Conservation (phyloP, 768 basidiomycete genomes). For the Leccinum truebloodii region DNA sequence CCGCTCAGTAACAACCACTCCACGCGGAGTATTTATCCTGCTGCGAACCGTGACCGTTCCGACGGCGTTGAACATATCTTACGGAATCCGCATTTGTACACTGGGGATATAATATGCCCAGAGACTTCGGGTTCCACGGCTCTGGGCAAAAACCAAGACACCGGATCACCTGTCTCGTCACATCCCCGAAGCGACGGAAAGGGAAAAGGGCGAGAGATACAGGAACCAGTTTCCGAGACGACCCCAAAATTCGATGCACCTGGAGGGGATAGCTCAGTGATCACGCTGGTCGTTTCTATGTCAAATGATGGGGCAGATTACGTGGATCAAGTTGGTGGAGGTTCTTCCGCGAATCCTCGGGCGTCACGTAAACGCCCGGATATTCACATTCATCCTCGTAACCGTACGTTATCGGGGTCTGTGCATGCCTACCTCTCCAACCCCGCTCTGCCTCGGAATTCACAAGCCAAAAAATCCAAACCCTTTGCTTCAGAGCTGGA, state of each 20-base stretch:
- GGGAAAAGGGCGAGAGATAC: slow-evolving; percentile 9
- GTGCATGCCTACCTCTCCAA: slow-evolving; percentile 47
- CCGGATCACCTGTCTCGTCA: neutral
- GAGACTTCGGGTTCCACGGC: slow-evolving; percentile 2
- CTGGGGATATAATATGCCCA: neutral
- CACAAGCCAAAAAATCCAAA: neutral
- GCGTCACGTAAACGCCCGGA: slow-evolving; percentile 23
- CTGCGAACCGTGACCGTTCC: slow-evolving; percentile 4
- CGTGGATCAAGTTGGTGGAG: slow-evolving; percentile 10
- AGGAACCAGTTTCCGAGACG: neutral
- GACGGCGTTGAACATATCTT: slow-evolving; percentile 1
- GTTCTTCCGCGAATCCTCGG: slow-evolving; percentile 19
- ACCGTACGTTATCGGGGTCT: slow-evolving; percentile 46
- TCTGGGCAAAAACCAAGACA: neutral
- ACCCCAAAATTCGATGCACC: neutral
- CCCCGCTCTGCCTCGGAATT: slow-evolving; percentile 7
- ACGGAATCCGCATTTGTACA: neutral
- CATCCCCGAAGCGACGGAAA: slow-evolving; percentile 6
- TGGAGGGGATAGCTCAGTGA: slow-evolving; percentile 5
- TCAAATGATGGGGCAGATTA: slow-evolving; percentile 5
- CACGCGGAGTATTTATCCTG: neutral
- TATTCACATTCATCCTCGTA: slow-evolving; percentile 31
- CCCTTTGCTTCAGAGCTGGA: neutral
- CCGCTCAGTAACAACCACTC: slow-evolving; percentile 4
- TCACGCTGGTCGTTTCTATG: neutral